Evolutionary conservation across 768 basidiomycete genomes (phyloP).

Genomic region (Mycena vitilis): DNA sequence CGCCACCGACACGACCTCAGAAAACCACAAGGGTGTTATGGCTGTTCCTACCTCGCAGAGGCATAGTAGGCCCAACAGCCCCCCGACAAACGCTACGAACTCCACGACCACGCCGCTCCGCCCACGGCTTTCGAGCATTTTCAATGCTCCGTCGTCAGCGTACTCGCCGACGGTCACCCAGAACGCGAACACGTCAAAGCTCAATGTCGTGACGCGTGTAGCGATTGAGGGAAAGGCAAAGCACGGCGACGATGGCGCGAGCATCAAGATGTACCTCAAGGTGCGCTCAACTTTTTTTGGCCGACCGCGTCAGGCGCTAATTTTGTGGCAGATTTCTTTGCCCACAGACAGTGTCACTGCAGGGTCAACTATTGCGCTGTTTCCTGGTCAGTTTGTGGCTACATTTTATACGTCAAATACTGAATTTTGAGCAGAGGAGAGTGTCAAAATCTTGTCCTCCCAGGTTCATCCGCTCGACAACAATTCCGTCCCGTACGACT

Average conservation of each 20-base stretch:
- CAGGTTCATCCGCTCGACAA: slow-evolving; percentile 82
- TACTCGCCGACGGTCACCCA: slow-evolving; percentile 31
- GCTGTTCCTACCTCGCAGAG: slow-evolving; percentile 29
- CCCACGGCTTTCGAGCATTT: slow-evolving; percentile 20
- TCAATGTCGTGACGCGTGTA: slow-evolving; percentile 70
- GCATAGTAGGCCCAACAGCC: slow-evolving; percentile 32
- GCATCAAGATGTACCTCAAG: slow-evolving; percentile 83
- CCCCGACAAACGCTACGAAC: slow-evolving; percentile 11
- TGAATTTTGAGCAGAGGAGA: slow-evolving; percentile 69
- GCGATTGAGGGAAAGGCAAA: slow-evolving; percentile 81
- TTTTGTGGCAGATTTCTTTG: slow-evolving; percentile 63
- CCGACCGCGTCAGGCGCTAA: not conserved
- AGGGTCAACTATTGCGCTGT: slow-evolving; percentile 77
- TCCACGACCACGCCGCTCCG: slow-evolving; percentile 23
- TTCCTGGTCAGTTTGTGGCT: slow-evolving; percentile 66
- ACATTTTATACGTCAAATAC: not conserved
- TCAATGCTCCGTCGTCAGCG: slow-evolving; percentile 31
- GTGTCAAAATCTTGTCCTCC: slow-evolving; percentile 77
- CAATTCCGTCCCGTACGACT: slow-evolving; percentile 79
- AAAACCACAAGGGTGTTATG: slow-evolving; percentile 10
- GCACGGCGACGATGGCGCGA: slow-evolving; percentile 71
- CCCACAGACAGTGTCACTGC: slow-evolving; percentile 74
- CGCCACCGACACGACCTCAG: not conserved
- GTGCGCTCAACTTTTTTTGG: slow-evolving; percentile 46
- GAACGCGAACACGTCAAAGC: slow-evolving; percentile 23